phyloP scores from a whole-genome alignment of 2,329 filamentous ascomycete species.

The Aspergillus ochraceus region DNA sequence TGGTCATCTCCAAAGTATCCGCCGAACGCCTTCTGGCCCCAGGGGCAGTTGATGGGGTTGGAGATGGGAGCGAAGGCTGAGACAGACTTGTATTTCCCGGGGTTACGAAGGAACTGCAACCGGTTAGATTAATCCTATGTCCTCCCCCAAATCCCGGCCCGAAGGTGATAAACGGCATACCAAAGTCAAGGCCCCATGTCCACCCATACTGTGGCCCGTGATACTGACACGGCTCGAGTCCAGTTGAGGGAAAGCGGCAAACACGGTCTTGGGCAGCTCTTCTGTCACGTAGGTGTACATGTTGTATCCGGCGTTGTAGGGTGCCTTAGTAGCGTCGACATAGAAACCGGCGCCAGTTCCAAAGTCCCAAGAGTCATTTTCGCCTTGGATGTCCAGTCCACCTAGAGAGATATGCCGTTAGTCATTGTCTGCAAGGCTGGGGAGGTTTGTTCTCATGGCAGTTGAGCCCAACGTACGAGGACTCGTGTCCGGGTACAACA shows the following conservation, averaged over 20 bases:
- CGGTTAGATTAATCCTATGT: conserved; percentile 5
- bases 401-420: conserved; percentile 43
- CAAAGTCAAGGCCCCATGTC: conserved; percentile 88
- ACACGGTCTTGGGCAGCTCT: conserved; percentile 80
- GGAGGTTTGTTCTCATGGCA: conserved; percentile 11
- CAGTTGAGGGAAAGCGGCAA: conserved; percentile 68
- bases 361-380: conserved; percentile 89
- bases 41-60: conserved; percentile 82
- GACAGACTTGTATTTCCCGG: conserved; percentile 83
- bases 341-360: conserved; percentile 93
- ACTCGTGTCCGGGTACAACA: conserved; percentile 93
- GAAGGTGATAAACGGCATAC: conserved; percentile 34
- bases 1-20: conserved; percentile 83
- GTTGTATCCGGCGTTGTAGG: conserved; percentile 76
- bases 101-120: conserved; percentile 78
- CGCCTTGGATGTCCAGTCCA: conserved; percentile 75
- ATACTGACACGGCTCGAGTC: conserved; percentile 74
- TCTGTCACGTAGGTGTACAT: conserved; percentile 94
- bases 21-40: conserved; percentile 92
- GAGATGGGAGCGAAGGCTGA: conserved; percentile 88
- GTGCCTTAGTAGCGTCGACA: conserved; percentile 75
- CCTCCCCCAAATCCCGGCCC: background rate
- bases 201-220: conserved; percentile 95
- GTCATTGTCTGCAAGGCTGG: too few species aligned
- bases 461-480: conserved; percentile 60